Conservation (phyloP, 352 stramenopile species). For the Globisporangium spinosum region DNA sequence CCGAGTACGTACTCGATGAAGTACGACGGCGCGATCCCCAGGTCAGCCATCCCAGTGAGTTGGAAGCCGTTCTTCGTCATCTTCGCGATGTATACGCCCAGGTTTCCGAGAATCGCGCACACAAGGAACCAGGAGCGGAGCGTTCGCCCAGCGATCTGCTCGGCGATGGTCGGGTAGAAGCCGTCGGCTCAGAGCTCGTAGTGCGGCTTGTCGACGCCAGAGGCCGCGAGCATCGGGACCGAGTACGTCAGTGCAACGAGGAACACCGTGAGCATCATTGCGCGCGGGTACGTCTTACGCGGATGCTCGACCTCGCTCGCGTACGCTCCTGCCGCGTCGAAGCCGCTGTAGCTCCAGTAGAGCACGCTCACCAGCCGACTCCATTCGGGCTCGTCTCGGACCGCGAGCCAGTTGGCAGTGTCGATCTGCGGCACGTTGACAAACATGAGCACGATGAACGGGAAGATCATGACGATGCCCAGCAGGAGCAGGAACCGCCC, state of each 20-base stretch:
- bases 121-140: conserved; percentile 77
- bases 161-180: conserved; percentile 67
- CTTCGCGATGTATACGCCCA: conserved; percentile 78
- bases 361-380: conserved; percentile 55
- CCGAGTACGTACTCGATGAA: conserved; percentile 56
- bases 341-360: conserved; percentile 86
- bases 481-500: conserved; percentile 57
- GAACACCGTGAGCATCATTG: conserved; percentile 72
- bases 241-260: conserved; percentile 72
- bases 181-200: conserved; percentile 74
- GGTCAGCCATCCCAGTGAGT: conserved; percentile 76
- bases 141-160: conserved; percentile 48
- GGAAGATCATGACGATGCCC: conserved; percentile 49
- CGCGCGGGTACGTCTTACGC: conserved; percentile 63
- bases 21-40: conserved; percentile 68
- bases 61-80: conserved; percentile 84
- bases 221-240: conserved; percentile 65
- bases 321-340: conserved; percentile 68
- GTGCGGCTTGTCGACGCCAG: conserved; percentile 62
- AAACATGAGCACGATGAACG: conserved; percentile 60
- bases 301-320: conserved; percentile 68
- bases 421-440: conserved; percentile 46
- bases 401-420: conserved; percentile 59
- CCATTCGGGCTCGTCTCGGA: conserved; percentile 66
- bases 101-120: conserved; percentile 72